phyloP scores from a whole-genome alignment of 176 grass and related monocot genomes.

The Rhipidocladum racemiflorum region DNA sequence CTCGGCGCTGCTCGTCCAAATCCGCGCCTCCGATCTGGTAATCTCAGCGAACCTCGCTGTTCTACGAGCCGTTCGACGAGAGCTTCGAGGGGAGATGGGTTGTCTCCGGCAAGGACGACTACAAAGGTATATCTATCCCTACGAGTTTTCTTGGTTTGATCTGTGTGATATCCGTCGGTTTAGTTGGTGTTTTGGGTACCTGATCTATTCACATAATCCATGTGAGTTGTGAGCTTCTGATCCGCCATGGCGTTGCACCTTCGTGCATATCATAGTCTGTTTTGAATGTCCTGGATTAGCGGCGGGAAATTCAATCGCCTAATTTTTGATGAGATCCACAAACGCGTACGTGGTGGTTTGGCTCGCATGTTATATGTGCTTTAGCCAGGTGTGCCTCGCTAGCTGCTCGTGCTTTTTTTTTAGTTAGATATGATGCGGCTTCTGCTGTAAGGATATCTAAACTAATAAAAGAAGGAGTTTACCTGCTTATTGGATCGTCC shows the following conservation, averaged over 20 bases:
- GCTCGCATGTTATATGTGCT: neutral
- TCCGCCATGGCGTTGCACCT: neutral
- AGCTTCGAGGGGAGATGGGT: slow-evolving; percentile 76
- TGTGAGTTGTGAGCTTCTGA: neutral
- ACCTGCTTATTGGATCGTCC: too few species aligned
- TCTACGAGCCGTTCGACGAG: slow-evolving; percentile 87
- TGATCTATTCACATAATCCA: neutral
- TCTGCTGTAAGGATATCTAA: too few species aligned
- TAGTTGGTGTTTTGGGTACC: neutral
- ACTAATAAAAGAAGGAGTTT: too few species aligned
- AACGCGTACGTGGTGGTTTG: neutral
- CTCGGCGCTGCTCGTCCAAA: slow-evolving; percentile 57
- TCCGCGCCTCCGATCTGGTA: slow-evolving; percentile 85
- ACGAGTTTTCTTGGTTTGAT: neutral
- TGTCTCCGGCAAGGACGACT: slow-evolving; percentile 70
- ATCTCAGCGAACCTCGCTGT: slow-evolving; percentile 5
- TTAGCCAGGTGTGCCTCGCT: neutral
- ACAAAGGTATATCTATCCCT: slow-evolving; percentile 53
- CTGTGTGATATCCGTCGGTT: slow-evolving; percentile 29
- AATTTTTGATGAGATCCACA: slow-evolving; percentile 14
- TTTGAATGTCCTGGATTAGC: neutral
- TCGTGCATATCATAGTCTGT: neutral
- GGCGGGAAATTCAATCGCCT: neutral
- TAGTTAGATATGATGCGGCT: neutral
- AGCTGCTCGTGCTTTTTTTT: neutral